Base-by-base conservation (phyloP, 345 rosid species). In the Bretschneidera sinensis region DNA sequence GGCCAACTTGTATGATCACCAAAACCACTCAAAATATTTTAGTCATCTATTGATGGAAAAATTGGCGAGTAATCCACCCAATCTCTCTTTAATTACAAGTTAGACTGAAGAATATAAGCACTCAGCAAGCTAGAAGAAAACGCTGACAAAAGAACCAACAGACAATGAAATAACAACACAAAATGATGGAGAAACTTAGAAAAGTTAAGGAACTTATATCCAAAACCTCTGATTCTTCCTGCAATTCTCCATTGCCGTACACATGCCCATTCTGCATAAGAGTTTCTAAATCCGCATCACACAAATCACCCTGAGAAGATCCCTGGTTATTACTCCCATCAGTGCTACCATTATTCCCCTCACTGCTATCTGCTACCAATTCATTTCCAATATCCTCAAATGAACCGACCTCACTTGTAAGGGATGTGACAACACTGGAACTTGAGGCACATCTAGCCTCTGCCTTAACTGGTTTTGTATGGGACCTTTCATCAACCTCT, bases 201-300 rank as follows among this genome's bases (percentile, higher is more conserved):
- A 56, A 57, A 60, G 65, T 20, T 13, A 50, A 54, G 47, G 55
- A 72, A 60, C 63, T 67, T 55, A 70, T 60, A 75, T 67, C 62
- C 70, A 66, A 71, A 81, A 84, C 90, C 90, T 81, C 77, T 22
- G 72, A 61, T 65, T 76, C 71, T 59, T 71, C 60, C 57, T 0
- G 68, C 73, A 72, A 61, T 62, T 34, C 71, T 51, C 65, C 69
- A 56, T 57, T 57, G 34, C 52, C 63, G 51, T 59, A 59, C 17
- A 53, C 50, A 35, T 43, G 18, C 13, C 35, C 63, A 47, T 72
- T 76, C 54, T 70, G 79, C 62, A 63, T 18, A 48, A 49, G 61
- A 10, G 63, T 67, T 51, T 69, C 67, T 0, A 78, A 75, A 55
- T 82, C 85, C 20, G 76, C 81, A 52, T 76, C 86, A 50, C 76